Base-by-base conservation (phyloP, 495 filamentous ascomycete species). In the Talaromyces stipitatus region DNA sequence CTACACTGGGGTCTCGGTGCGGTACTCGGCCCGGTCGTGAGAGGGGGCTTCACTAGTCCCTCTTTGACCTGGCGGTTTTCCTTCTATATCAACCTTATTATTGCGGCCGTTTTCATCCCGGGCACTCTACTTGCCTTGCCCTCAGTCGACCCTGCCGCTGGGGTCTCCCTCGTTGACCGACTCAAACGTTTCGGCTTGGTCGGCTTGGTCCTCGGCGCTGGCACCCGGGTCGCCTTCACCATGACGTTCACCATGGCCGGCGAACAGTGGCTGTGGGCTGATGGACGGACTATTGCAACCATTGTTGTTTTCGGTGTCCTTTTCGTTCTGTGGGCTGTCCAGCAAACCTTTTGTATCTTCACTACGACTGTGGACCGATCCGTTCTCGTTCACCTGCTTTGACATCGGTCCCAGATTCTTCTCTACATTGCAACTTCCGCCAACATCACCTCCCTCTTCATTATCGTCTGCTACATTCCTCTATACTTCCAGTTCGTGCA, bases 281-380 rank as follows among this genome's bases (percentile, higher is more conserved):
- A 61, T 52, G 72, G 70, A 2, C 70, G 62, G 4, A 78, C 78
- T 36, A 82, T 85, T 53, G 72, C 70, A 0, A 58, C 75, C 10
- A 70, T 82, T 38, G 71, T 78, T 29, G 65, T 76, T 27, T 73
- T 71, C 2, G 79, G 69, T 16, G 68, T 81, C 0, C 54, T 82
- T 1, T 61, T 79, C 28, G 55, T 78, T 46, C 12, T 69, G 4
- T 72, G 72, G 30, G 59, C 29, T 6, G 4, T 67, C 2, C 79
- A 82, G 62, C 84, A 88, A 61, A 62, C 60, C 22, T 81, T 72
- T 46, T 63, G 58, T 23, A 54, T 84, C 45, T 66, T 81, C 45
- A 86, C 83, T n/a, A n/a, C 7, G 75, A 69, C 0, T 20, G 43
- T 0, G 52, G 62, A 0, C 61, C 76, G 81, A 1, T 65, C 82